Conservation (phyloP, 2,329 filamentous ascomycete species). For the Epicoccum sorghinum region DNA sequence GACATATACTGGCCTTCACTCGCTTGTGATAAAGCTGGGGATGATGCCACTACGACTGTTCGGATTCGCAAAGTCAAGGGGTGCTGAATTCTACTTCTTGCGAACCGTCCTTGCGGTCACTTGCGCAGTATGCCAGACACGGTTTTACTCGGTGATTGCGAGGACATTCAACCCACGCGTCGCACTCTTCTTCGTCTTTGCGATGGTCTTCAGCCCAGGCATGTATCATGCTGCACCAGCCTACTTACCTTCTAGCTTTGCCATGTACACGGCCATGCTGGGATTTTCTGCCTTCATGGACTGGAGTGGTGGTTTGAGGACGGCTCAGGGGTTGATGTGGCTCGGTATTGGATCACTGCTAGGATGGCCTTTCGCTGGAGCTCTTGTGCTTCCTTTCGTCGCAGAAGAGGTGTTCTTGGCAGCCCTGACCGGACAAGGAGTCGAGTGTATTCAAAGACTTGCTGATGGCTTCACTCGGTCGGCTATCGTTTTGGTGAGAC, state of each 20-base stretch:
- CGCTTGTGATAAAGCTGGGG: conserved; percentile 70
- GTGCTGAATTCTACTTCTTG: conserved; percentile 82
- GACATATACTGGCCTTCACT: conserved; percentile 85
- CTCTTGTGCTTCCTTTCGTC: conserved; percentile 80
- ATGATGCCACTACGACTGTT: conserved; percentile 56
- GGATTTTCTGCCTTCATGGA: conserved; percentile 90
- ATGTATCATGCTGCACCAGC: conserved; percentile 91
- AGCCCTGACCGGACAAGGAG: conserved; percentile 60
- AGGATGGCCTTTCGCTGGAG: conserved; percentile 93
- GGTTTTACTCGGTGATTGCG: conserved; percentile 79
- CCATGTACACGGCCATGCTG: conserved; percentile 92
- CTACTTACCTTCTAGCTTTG: conserved; percentile 91
- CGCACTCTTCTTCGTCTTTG: conserved; percentile 81
- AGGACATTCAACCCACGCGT: conserved; percentile 80
- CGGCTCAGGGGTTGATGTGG: conserved; percentile 84
- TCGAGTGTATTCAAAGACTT: conserved; percentile 66
- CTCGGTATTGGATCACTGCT: conserved; percentile 84
- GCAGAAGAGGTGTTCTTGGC: conserved; percentile 73
- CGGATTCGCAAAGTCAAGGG: conserved; percentile 49
- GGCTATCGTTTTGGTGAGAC: conserved; percentile 70
- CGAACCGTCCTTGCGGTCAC: conserved; percentile 74
- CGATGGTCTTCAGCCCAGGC: conserved; percentile 79
- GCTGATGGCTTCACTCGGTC: conserved; percentile 71
- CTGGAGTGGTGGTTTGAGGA: conserved; percentile 79
- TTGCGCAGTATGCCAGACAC: conserved; percentile 82